Evolutionary conservation across 2,329 filamentous ascomycete species (phyloP), one percentile per base, ranked within the genome.

Genomic region (Penicillium sp.): DNA sequence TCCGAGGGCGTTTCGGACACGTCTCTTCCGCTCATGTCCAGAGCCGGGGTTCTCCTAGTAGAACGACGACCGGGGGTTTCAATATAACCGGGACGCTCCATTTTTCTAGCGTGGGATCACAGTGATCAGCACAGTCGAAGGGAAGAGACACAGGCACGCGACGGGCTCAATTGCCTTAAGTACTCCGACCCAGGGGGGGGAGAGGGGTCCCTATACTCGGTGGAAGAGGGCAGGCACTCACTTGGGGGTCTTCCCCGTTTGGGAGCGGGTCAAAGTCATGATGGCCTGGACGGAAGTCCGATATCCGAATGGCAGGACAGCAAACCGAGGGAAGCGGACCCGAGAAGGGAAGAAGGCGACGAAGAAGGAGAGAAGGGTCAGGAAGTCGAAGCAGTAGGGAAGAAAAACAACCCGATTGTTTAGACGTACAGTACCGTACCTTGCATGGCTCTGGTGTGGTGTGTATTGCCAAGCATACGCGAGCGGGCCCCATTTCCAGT

Each of bases 241-340:
- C 75, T 65, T 75, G 53, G 75, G 74, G 50, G 74, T 75, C 61
- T 73, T 75, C 55, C 74, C 74, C 55, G 74, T 72, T 63, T 77
- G 73, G 38, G 74, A 77, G 49, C 75, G 73, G 45, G 75, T 77
- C 45, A 74, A 55, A 44, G 69, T 72, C 73, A 75, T 76, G 45
- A 50, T 64, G 39, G 44, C 38, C 43, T 48, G 46, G 51, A 50
- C 58, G 49, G 52, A 53, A 48, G 43, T 47, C 43, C 45, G 46
- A 49, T 28, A 46, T 53, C 57, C 55, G 49, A 58, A 32, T 37
- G 45, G 43, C 35, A 48, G 51, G 47, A 47, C 46, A 49, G 11
- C 35, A 27, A 35, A 34, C 33, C 39, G 38, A 39, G 47, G 34
- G 38, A 24, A 25, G 28, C 18, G 32, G 27, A 35, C 18, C 28